Evolutionary conservation across 345 rosid genomes (phyloP).

Genomic region (Viola odorata): DNA sequence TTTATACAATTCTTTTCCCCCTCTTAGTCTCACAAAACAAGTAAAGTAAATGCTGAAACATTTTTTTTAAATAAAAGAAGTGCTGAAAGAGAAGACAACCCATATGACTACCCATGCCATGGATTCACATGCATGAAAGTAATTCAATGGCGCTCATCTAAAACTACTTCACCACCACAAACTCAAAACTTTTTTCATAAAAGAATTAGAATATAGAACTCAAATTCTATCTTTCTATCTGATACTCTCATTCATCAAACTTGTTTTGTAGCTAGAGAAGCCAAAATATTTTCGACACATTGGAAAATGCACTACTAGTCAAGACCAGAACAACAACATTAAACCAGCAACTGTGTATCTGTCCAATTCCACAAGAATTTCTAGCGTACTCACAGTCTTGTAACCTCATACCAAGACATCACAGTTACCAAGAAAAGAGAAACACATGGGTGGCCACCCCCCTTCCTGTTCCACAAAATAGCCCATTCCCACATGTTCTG

Average conservation of each 20-base stretch:
- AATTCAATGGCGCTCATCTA: constrained; percentile 19
- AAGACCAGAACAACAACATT: constrained; percentile 25
- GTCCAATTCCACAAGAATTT: constrained; percentile 25
- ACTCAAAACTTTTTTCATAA: constrained; percentile 4
- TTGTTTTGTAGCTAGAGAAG: constrained; percentile 15
- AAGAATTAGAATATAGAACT: background rate
- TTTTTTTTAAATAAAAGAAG: background rate
- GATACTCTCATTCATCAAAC: constrained; percentile 11
- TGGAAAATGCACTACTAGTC: constrained; percentile 18
- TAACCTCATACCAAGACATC: constrained; percentile 31
- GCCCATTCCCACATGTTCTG: constrained; percentile 34
- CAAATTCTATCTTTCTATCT: constrained; percentile 15
- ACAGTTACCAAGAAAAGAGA: constrained; percentile 24
- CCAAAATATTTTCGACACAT: constrained; percentile 27
- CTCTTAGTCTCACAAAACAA: constrained; percentile 13
- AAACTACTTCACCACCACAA: constrained; percentile 26
- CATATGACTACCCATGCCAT: constrained; percentile 41
- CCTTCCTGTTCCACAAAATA: constrained; percentile 9
- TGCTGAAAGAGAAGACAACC: constrained; percentile 23
- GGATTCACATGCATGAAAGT: constrained; percentile 22
- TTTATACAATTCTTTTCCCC: constrained; percentile 13
- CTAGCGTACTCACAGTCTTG: constrained; percentile 23
- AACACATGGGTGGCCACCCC: constrained; percentile 34
- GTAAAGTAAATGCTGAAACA: background rate
- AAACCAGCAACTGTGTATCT: constrained; percentile 24